Conservation (phyloP, 108 stramenopile species). For the Aureococcus anophagefferens region DNA sequence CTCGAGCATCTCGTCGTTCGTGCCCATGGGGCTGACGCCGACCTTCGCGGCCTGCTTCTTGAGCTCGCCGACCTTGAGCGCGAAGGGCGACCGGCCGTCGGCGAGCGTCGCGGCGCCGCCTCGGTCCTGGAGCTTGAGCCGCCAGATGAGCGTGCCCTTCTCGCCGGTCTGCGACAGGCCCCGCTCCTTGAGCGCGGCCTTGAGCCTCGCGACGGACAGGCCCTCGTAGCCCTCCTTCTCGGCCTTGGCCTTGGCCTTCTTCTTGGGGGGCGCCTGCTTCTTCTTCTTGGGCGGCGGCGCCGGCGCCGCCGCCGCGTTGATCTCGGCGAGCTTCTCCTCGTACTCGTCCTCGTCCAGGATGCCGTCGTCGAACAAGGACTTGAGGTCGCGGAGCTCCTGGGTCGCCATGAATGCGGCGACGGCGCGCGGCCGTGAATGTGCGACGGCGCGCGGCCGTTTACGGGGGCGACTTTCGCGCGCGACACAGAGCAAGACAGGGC, state of each 20-base stretch:
- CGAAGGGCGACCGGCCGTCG: not conserved
- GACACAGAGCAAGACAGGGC: too few relatives aligned
- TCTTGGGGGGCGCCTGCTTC: too few relatives aligned
- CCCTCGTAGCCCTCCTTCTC: not conserved
- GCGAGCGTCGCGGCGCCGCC: not conserved
- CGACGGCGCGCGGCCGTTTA: too few relatives aligned
- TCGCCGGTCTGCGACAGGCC: not conserved
- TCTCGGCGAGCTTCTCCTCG: not conserved
- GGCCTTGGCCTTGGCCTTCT: not conserved
- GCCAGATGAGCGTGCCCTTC: not conserved
- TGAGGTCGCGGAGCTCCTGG: too few relatives aligned
- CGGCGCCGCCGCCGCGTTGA: not conserved
- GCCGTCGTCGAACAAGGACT: not conserved
- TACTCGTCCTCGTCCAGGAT: not conserved
- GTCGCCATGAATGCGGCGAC: too few relatives aligned
- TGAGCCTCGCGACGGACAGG: not conserved
- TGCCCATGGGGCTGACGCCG: constrained; percentile 15
- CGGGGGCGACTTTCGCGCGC: too few relatives aligned
- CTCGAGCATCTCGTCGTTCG: constrained; percentile 12
- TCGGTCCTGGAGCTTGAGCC: not conserved
- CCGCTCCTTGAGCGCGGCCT: not conserved
- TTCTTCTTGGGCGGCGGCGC: not conserved
- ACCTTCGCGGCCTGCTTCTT: constrained; percentile 10
- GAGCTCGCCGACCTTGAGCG: constrained; percentile 3
- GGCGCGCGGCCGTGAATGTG: too few relatives aligned